Conservation (phyloP, 768 basidiomycete genomes). For the Hygrophorus pudorinus region DNA sequence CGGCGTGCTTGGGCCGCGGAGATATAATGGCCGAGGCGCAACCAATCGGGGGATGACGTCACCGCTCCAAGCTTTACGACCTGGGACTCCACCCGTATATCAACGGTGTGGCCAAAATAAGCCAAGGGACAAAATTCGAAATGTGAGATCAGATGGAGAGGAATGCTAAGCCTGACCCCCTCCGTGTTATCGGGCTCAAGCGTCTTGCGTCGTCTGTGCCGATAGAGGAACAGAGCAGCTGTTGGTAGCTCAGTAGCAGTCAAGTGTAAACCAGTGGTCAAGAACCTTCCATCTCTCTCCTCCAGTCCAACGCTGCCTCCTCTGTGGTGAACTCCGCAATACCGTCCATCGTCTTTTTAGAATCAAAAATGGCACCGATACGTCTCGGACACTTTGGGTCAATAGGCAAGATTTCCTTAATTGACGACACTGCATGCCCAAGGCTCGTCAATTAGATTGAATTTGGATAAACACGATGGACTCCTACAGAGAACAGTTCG, state of each 20-base stretch:
- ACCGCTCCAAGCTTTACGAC: slow-evolving; percentile 24
- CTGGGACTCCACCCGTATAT: slow-evolving; percentile 16
- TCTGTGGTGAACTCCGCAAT: slow-evolving; percentile 47
- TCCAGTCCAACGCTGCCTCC: slow-evolving; percentile 42
- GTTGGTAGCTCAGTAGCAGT: background rate
- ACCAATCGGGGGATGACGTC: slow-evolving; percentile 16
- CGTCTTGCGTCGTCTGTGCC: slow-evolving; percentile 30
- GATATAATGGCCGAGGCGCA: slow-evolving; percentile 17
- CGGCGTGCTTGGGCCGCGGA: slow-evolving; percentile 19
- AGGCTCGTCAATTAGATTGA: background rate
- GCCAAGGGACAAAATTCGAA: slow-evolving; percentile 14
- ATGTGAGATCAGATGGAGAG: slow-evolving; percentile 27
- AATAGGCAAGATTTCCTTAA: slow-evolving; percentile 32
- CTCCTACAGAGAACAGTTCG: slow-evolving; percentile 42
- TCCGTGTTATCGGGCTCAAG: slow-evolving; percentile 20
- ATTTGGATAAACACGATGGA: too few relatives aligned
- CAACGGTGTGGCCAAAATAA: slow-evolving; percentile 22
- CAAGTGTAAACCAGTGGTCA: background rate
- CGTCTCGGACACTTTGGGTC: slow-evolving; percentile 35
- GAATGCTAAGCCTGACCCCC: slow-evolving; percentile 37
- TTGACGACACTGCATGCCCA: slow-evolving; percentile 32
- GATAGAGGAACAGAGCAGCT: slow-evolving; percentile 37
- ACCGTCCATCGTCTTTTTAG: slow-evolving; percentile 15
- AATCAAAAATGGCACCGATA: slow-evolving; percentile 28
- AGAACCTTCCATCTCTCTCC: slow-evolving; percentile 34